Base-by-base conservation (phyloP, 192 early-diverging fungal species). In the Pilaira anomala region DNA sequence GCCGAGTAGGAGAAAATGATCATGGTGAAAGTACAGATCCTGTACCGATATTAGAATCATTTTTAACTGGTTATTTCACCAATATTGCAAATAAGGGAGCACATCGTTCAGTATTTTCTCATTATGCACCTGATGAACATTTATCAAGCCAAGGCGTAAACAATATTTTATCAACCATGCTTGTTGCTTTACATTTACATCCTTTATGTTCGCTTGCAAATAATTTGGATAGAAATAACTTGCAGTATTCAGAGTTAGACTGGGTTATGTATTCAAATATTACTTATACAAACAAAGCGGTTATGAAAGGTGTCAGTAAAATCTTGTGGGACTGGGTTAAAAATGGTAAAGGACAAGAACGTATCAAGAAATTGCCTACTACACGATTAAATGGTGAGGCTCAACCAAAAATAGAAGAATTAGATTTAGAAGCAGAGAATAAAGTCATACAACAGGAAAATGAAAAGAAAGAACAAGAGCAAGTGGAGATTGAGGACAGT, bases 231-330 rank as follows among this genome's bases (percentile, higher is more conserved):
- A 50, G 68, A n/a, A 68, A 69, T 16, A 67, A 67, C 44, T 71
- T 74, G 40, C 52, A 68, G 55, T 62, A 60, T 19, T 45, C 60
- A 0, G 77, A 87, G 48, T 80, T 96, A 24, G 94, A 97, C 60
- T 98, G 96, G 87, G 88, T 98, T 30, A 86, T 97, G 19, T 98
- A 98, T 69, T 89, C 93, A 61, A 87, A 93, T 51, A 82, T 98
- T 8, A 85, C 96, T 9, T 90, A 94, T 80, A 97, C 95, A 18
- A 90, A 86, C 60, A 96, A 93, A 68, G 97, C 96, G 60, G 91
- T 95, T 50, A 97, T 98, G 97, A 93, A 90, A 57, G 92, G 90
- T 65, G 91, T 91, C 12, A 96, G 93, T 1, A 93, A 94, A 39
- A 87, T 97, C 3, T 88, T 94, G 22, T 75, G 82, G 40, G 85